A percentile compares a stretch with the other conserved stretches of the same genome.
phyloP scores from a whole-genome alignment of 768 basidiomycete species.

The Suillus paluster region DNA sequence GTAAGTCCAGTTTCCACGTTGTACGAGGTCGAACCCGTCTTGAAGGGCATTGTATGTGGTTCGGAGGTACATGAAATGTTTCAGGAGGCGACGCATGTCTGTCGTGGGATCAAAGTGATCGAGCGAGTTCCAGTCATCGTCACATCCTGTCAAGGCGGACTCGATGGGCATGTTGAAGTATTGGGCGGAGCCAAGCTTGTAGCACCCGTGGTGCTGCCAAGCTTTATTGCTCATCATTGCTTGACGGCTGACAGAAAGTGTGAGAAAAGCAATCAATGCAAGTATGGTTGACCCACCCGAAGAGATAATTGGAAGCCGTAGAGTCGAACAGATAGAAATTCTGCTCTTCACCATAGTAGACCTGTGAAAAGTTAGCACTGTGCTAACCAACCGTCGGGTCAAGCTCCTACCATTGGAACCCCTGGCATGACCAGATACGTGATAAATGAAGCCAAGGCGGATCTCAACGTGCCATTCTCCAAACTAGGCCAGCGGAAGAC shows the following conservation, averaged over 20 bases:
- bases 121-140: conserved; percentile 90
- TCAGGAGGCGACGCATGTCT: conserved; percentile 72
- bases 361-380: conserved; percentile 37
- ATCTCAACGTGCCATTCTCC: conserved; percentile 80
- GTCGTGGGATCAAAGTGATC: conserved; percentile 95
- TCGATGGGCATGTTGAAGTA: conserved; percentile 94
- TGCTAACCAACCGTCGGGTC: too few species aligned
- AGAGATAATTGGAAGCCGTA: conserved; percentile 90
- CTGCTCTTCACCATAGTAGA: conserved; percentile 93
- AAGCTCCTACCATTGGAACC: conserved; percentile 62
- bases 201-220: conserved; percentile 95
- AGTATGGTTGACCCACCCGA: conserved; percentile 59
- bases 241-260: conserved; percentile 67
- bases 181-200: conserved; percentile 85
- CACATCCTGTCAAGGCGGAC: conserved; percentile 76
- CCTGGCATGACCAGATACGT: conserved; percentile 85
- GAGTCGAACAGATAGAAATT: conserved; percentile 87
- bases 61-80: conserved; percentile 76
- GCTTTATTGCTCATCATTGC: conserved; percentile 84
- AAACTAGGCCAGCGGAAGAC: conserved; percentile 93
- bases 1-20: conserved; percentile 86
- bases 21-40: conserved; percentile 86
- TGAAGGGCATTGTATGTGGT: conserved; percentile 71
- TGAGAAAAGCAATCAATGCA: conserved; percentile 5
- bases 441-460: conserved; percentile 79